A percentile compares a stretch with the other conserved stretches of the same genome.
Conservation (phyloP, 192 early-diverging fungal species). For the Rhizophagus sp. region DNA sequence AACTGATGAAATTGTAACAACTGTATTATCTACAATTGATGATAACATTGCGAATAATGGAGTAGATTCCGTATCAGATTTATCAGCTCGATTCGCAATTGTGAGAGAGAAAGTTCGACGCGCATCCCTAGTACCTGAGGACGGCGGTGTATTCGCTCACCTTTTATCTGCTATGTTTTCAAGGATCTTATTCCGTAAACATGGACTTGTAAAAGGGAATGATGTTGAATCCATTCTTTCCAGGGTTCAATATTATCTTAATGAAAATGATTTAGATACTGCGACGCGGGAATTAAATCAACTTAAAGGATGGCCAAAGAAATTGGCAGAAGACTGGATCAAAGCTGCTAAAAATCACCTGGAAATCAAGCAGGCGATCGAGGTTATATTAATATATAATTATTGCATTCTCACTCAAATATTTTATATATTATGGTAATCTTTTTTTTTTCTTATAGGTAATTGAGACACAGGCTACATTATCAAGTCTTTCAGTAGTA, state of each 20-base stretch:
- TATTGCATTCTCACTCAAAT: background rate
- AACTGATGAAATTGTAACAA: conserved; percentile 59
- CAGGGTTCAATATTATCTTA: conserved; percentile 73
- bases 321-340: conserved; percentile 88
- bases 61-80: conserved; percentile 62
- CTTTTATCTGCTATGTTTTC: conserved; percentile 70
- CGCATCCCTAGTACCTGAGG: conserved; percentile 82
- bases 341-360: conserved; percentile 75
- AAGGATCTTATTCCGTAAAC: conserved; percentile 79
- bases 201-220: conserved; percentile 80
- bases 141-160: conserved; percentile 86
- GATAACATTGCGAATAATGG: conserved; percentile 59
- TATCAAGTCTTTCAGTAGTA: conserved; percentile 46
- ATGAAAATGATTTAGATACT: conserved; percentile 77
- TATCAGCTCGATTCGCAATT: conserved; percentile 68
- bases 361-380: conserved; percentile 86
- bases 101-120: conserved; percentile 71
- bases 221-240: conserved; percentile 86
- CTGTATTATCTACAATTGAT: conserved; percentile 65
- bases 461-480: conserved; percentile 46
- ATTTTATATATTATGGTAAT: background rate
- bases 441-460: conserved; percentile 31
- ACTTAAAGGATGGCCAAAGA: conserved; percentile 87
- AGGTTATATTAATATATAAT: conserved; percentile 49
- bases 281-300: conserved; percentile 93